phyloP scores from a whole-genome alignment of 78 protist species.

The Cyanophora paradoxa region DNA sequence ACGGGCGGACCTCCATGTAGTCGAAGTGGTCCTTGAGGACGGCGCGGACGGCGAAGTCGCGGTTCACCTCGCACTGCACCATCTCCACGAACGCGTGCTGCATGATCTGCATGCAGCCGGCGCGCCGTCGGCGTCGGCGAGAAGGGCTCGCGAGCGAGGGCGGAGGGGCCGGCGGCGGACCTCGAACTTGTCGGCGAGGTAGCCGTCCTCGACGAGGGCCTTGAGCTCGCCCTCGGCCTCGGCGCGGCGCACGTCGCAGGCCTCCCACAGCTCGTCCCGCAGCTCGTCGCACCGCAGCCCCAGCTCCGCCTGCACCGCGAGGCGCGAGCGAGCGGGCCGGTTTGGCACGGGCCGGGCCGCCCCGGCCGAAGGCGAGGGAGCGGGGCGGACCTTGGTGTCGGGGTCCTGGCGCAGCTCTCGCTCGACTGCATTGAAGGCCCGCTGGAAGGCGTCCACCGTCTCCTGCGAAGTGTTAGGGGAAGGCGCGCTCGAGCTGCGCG shows the following conservation, averaged over 20 bases:
- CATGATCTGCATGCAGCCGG: not conserved
- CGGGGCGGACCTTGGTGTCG: slow-evolving; percentile 1
- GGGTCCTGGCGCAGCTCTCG: not conserved
- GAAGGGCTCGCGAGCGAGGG: not conserved
- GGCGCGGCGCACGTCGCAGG: not conserved
- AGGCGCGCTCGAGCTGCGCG: too few relatives aligned
- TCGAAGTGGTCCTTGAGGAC: not conserved
- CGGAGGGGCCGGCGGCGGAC: too few relatives aligned
- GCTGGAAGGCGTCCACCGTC: not conserved
- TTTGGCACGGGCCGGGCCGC: too few relatives aligned
- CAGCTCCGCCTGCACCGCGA: too few relatives aligned
- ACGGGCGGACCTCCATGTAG: too few relatives aligned
- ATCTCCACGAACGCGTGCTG: not conserved
- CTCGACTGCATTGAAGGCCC: not conserved
- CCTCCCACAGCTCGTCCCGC: slow-evolving; percentile 11
- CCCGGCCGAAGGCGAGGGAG: too few relatives aligned
- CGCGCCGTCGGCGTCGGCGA: slow-evolving; percentile 1
- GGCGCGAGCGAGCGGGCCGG: too few relatives aligned
- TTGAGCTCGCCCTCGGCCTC: not conserved
- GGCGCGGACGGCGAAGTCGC: not conserved
- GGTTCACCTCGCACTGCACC: not conserved
- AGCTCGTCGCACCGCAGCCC: not conserved
- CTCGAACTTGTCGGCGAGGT: not conserved
- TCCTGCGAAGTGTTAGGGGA: too few relatives aligned
- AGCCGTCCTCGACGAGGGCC: not conserved